phyloP scores from a whole-genome alignment of 1,139 yeast genomes.

The Candida frijolesensis region DNA sequence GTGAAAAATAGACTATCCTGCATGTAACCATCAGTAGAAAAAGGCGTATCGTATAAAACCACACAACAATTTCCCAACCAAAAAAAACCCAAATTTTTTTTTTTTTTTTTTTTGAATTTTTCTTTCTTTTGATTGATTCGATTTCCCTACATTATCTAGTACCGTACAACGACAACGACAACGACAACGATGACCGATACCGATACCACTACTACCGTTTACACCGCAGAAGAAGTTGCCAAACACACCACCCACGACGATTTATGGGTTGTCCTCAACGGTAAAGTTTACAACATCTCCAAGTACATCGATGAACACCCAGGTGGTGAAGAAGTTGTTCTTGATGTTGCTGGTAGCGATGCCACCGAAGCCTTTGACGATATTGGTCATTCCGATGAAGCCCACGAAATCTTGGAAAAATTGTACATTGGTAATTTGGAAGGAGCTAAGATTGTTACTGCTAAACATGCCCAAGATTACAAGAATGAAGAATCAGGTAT shows the following conservation, averaged over 20 bases:
- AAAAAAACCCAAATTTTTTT: background rate
- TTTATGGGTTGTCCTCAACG: constrained; percentile 88
- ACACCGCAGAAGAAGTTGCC: constrained; percentile 62
- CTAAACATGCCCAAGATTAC: constrained; percentile 15
- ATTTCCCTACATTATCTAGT: constrained; percentile 8
- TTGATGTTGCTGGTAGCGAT: constrained; percentile 90
- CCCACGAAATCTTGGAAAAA: constrained; percentile 71
- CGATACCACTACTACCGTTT: constrained; percentile 21
- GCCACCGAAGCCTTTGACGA: constrained; percentile 95
- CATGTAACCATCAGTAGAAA: background rate
- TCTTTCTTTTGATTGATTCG: background rate
- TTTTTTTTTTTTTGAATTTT: background rate
- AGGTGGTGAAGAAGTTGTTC: constrained; percentile 96
- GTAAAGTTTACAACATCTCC: constrained; percentile 86
- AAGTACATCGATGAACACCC: constrained; percentile 88
- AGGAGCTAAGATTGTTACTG: constrained; percentile 34
- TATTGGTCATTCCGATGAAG: constrained; percentile 97
- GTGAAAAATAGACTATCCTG: background rate
- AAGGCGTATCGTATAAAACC: constrained; percentile 2
- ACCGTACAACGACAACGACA: background rate
- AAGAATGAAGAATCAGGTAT: constrained; percentile 29
- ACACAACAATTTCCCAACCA: constrained; percentile 3
- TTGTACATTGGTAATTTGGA: constrained; percentile 67
- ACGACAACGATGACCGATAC: constrained; percentile 5
- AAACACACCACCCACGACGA: constrained; percentile 78